Conservation (phyloP, 192 early-diverging fungal species). For the Diversispora eburnea region DNA sequence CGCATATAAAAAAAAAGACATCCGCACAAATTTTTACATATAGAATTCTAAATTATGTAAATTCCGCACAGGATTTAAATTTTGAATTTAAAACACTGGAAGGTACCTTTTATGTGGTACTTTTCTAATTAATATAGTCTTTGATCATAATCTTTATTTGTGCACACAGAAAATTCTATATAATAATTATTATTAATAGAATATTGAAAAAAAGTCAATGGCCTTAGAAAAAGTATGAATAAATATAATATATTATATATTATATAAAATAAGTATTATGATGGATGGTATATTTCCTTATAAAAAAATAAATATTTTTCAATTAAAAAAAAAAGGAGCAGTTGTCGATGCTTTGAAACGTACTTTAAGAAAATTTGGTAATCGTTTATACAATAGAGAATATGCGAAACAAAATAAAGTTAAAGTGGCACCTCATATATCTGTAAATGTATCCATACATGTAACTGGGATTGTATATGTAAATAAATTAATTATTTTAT, state of each 20-base stretch:
- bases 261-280: background rate
- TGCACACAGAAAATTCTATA: background rate
- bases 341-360: conserved; percentile 86
- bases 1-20: too few species aligned
- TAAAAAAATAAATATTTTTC: too few species aligned
- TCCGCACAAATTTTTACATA: too few species aligned
- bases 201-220: conserved; percentile 72
- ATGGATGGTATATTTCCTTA: background rate
- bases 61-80: too few species aligned
- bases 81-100: too few species aligned
- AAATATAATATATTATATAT: too few species aligned
- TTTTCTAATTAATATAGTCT: background rate
- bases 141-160: background rate
- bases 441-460: too few species aligned
- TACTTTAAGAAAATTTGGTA: conserved; percentile 80
- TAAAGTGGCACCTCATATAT: background rate
- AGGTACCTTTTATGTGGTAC: conserved; percentile 78
- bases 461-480: too few species aligned
- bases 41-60: too few species aligned
- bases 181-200: conserved; percentile 45
- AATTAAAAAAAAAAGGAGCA: conserved; percentile 50
- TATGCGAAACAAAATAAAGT: conserved; percentile 29
- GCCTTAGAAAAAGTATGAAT: conserved; percentile 80
- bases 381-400: conserved; percentile 84
- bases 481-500: too few species aligned